Base-by-base conservation (phyloP, 148 eudicot species). In the Camellia lanceoleosa region DNA sequence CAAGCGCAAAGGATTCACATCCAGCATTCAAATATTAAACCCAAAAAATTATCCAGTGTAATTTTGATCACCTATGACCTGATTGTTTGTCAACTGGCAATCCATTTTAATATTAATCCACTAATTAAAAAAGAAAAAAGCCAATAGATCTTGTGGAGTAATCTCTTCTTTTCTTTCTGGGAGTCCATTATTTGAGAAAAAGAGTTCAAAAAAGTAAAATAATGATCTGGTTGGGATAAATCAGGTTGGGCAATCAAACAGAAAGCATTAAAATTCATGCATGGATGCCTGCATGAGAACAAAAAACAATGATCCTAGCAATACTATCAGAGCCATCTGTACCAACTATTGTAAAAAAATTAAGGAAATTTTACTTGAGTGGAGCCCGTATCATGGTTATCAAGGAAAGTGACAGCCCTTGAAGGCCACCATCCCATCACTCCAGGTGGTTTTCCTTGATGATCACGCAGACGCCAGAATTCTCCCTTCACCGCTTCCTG, bases 361-460 rank as follows among this genome's bases (percentile, higher is more conserved):
- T 78, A 38, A 18, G 15, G 46, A 75, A 5, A 54, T 9, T 41
- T 58, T 85, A 95, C 98, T 94, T 95, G 98, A 23, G 98, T 93
- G 68, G 97, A 95, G 75, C 98, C 98, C 8, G 98, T 93, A 78
- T 93, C 97, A 78, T 95, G 98, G 85, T 95, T 93, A 77, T 95
- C 98, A 68, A 95, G 71, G 80, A 95, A 95, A 61, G 98, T 93
- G 79, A 92, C 97, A 75, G 97, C 92, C 85, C 98, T 92, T 58
- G 98, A 95, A 82, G 98, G 93, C 97, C 98, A 95, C 98, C 90
- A 86, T 82, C 98, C 97, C 79, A 95, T 80, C 69, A 92, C 90
- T 77, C 98, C 98, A 11, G 98, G 97, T 38, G 98, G 98, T 84
- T 95, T 95, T 74, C 97, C 97, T 83, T 87, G 92, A 71, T 90